phyloP scores from a whole-genome alignment of 768 basidiomycete species.

The Epithele typhae region DNA sequence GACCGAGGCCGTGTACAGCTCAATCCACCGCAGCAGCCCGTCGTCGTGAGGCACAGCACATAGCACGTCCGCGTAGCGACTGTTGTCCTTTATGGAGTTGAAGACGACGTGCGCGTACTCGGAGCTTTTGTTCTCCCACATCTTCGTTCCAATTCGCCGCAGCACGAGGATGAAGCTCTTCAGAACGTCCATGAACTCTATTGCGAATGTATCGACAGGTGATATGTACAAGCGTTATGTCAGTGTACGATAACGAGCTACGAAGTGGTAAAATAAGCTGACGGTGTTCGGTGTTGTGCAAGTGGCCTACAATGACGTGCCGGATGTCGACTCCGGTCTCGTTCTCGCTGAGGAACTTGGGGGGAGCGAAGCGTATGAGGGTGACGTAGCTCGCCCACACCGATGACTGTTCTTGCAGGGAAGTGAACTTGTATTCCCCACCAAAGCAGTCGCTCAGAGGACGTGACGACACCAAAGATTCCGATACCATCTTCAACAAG shows the following conservation, averaged over 20 bases:
- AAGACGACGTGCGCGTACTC: constrained; percentile 78
- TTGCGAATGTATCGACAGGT: constrained; percentile 5
- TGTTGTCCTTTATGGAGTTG: constrained; percentile 80
- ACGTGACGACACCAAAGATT: constrained; percentile 9
- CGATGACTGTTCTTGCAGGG: constrained; percentile 36
- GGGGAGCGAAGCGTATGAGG: constrained; percentile 53
- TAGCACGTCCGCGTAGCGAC: constrained; percentile 45
- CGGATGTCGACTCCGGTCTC: constrained; percentile 39
- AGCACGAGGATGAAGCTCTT: constrained; percentile 57
- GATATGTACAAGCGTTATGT: background rate
- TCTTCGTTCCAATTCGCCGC: constrained; percentile 44
- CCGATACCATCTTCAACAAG: constrained; percentile 40
- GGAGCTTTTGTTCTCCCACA: constrained; percentile 70
- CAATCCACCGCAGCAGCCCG: constrained; percentile 23
- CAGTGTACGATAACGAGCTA: background rate
- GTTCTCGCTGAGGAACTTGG: constrained; percentile 33
- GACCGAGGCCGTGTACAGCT: constrained; percentile 20
- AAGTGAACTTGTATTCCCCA: constrained; percentile 15
- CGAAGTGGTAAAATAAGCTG: constrained; percentile 25
- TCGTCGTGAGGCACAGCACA: constrained; percentile 32
- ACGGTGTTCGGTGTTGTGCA: constrained; percentile 59
- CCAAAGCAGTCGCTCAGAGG: constrained; percentile 4
- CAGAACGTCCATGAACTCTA: constrained; percentile 60
- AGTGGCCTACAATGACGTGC: constrained; percentile 54
- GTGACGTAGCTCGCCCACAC: constrained; percentile 50